Conservation (phyloP, 805 yeast genomes). For the Metschnikowia drakensbergensis region DNA sequence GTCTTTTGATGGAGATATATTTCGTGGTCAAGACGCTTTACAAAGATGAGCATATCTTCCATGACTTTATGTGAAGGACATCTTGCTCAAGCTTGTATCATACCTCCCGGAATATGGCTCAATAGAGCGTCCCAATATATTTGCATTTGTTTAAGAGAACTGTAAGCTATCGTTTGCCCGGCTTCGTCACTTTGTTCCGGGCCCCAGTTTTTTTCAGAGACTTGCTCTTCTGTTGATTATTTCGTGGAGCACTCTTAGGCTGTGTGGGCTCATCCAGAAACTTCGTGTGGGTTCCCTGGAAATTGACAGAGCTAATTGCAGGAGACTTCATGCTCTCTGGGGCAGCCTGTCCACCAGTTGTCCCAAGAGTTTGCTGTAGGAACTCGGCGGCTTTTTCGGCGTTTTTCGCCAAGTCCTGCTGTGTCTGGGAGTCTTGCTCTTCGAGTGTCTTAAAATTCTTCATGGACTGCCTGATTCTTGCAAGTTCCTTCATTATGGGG, state of each 20-base stretch:
- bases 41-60: constrained; percentile 59
- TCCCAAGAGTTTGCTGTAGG: constrained; percentile 45
- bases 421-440: constrained; percentile 17
- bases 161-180: constrained; percentile 1
- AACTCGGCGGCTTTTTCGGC: constrained; percentile 42
- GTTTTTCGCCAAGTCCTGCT: constrained; percentile 20
- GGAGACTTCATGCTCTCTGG: constrained; percentile 33
- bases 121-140: background rate
- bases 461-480: constrained; percentile 66
- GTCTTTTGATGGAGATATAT: constrained; percentile 71
- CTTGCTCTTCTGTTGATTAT: background rate
- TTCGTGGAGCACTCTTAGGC: background rate
- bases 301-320: constrained; percentile 50
- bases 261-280: constrained; percentile 29
- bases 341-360: constrained; percentile 30
- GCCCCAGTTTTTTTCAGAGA: background rate
- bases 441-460: constrained; percentile 46
- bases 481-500: constrained; percentile 63
- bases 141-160: background rate
- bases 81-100: background rate
- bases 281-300: constrained; percentile 52
- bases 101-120: background rate
- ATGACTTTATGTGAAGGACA: constrained; percentile 27
- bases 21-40: constrained; percentile 54
- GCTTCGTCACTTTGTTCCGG: constrained; percentile 4